phyloP scores from a whole-genome alignment of 192 early-diverging fungal genomes.

The Backusella westeae region DNA sequence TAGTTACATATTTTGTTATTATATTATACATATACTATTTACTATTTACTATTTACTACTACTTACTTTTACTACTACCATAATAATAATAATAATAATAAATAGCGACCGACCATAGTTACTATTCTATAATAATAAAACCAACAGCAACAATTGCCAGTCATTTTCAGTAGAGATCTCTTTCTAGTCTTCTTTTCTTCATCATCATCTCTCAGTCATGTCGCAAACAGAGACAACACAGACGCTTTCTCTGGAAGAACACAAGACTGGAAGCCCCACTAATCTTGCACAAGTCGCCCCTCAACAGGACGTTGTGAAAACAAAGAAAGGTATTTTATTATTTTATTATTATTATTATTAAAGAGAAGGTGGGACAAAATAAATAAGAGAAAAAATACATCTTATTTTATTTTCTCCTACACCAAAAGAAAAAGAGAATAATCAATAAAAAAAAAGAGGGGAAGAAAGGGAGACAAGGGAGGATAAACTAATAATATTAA shows the following conservation, averaged over 20 bases:
- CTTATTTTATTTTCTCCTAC: constrained; percentile 4
- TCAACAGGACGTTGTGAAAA: constrained; percentile 1
- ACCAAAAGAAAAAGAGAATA: neutral
- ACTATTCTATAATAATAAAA: neutral
- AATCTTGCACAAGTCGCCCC: constrained; percentile 22
- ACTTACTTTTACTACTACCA: neutral
- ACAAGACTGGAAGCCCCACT: neutral
- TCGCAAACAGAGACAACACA: constrained; percentile 10
- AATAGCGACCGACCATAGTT: neutral
- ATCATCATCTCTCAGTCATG: constrained; percentile 11
- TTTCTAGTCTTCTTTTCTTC: neutral
- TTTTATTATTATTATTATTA: neutral
- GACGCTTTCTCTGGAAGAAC: neutral
- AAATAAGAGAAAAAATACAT: neutral
- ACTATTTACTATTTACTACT: neutral
- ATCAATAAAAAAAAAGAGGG: neutral
- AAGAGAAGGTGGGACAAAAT: constrained; percentile 8
- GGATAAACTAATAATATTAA: neutral
- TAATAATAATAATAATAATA: neutral
- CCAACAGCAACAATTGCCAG: neutral
- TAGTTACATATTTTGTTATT: neutral
- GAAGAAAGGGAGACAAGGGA: neutral
- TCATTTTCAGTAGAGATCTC: neutral
- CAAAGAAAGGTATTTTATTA: constrained; percentile 4
- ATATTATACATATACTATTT: neutral